Evolutionary conservation across 2,329 filamentous ascomycete species (phyloP).

Genomic region (Fusarium fujikuroi): DNA sequence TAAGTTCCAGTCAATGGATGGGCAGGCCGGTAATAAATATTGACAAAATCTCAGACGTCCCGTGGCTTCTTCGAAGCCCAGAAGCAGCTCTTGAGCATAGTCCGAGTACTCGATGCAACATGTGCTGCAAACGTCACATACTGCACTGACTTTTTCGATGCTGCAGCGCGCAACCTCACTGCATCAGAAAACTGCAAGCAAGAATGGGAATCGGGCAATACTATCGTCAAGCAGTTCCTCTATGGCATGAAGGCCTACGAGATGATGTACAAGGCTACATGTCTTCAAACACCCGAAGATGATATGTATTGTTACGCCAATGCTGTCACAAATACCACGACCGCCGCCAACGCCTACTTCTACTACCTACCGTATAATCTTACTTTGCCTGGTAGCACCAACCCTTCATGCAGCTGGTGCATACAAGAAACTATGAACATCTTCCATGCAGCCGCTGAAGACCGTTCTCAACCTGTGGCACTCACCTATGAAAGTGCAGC

Average conservation of each 20-base stretch:
- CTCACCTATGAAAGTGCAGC: constrained; percentile 78
- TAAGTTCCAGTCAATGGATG: constrained; percentile 53
- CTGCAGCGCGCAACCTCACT: constrained; percentile 73
- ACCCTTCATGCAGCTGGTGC: constrained; percentile 81
- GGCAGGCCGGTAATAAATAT: neutral
- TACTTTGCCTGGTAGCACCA: constrained; percentile 70
- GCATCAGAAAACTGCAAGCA: constrained; percentile 71
- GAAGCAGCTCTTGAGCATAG: constrained; percentile 76
- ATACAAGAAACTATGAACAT: constrained; percentile 83
- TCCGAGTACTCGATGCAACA: constrained; percentile 80
- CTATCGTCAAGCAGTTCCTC: constrained; percentile 78
- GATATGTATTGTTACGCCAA: constrained; percentile 84
- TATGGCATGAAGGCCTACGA: constrained; percentile 80
- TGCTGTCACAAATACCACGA: constrained; percentile 80
- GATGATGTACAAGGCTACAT: constrained; percentile 82
- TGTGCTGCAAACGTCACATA: constrained; percentile 74
- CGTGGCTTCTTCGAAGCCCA: constrained; percentile 83
- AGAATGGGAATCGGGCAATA: constrained; percentile 76
- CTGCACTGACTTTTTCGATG: constrained; percentile 74
- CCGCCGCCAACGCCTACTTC: constrained; percentile 77
- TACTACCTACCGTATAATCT: constrained; percentile 89
- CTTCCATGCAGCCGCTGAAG: constrained; percentile 75
- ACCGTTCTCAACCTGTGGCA: constrained; percentile 73
- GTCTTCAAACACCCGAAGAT: constrained; percentile 74
- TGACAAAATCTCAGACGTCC: constrained; percentile 71